phyloP scores from a whole-genome alignment of 2,329 filamentous ascomycete species.

The Monosporascus sp. region DNA sequence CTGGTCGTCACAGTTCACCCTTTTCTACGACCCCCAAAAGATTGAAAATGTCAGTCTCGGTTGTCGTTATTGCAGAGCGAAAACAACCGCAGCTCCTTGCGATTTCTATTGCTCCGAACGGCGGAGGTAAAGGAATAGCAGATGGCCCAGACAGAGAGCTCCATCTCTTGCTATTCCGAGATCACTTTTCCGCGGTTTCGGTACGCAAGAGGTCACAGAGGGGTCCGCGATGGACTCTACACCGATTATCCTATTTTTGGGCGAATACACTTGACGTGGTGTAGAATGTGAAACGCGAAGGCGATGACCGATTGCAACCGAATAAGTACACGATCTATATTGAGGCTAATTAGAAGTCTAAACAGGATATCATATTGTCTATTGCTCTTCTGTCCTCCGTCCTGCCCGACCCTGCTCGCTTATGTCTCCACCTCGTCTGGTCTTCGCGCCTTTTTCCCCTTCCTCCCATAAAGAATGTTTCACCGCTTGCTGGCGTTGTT shows the following conservation, averaged over 20 bases:
- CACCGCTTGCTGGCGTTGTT: constrained; percentile 12
- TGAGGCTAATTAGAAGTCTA: constrained; percentile 9
- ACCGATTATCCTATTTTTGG: constrained; percentile 9
- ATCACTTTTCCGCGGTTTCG: constrained; percentile 5
- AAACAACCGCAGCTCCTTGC: too few relatives aligned
- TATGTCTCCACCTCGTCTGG: neutral
- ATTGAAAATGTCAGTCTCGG: too few relatives aligned
- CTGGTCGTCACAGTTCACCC: constrained; percentile 1
- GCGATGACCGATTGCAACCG: constrained; percentile 9
- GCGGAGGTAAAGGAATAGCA: constrained; percentile 21
- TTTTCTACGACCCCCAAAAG: neutral
- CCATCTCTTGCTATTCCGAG: constrained; percentile 17
- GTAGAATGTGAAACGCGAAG: constrained; percentile 6
- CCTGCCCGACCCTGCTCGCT: neutral
- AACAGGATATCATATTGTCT: constrained; percentile 12
- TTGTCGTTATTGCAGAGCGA: too few relatives aligned
- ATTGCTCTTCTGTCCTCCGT: constrained; percentile 7
- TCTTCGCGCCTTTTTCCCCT: neutral
- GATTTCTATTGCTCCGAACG: constrained; percentile 1
- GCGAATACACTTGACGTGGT: constrained; percentile 9
- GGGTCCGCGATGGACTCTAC: constrained; percentile 10
- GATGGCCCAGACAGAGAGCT: constrained; percentile 16
- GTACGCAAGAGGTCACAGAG: constrained; percentile 7
- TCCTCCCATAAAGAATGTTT: constrained; percentile 2
- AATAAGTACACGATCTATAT: neutral